A percentile compares a stretch with the other conserved stretches of the same genome.
These are phyloP conservation scores for Russula olivacea DNA, from an alignment of 768 basidiomycete genomes.

Conservation along the genomic window DNA sequence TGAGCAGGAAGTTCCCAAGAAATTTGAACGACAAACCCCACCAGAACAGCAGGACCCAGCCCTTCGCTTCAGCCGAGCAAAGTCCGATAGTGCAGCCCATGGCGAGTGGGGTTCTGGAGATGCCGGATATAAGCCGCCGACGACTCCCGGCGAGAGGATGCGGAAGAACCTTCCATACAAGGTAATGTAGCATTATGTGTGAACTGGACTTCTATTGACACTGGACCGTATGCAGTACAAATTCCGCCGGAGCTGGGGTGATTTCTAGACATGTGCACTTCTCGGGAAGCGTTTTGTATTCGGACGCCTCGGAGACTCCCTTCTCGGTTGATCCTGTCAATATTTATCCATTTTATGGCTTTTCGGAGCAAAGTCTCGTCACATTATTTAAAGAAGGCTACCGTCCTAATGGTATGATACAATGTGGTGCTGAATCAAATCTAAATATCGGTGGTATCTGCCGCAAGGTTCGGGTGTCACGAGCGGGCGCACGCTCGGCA, in stretches of 20 bases:
- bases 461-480: neutral
- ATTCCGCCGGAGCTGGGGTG: constrained; percentile 83
- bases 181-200: constrained; percentile 40
- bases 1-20: constrained; percentile 34
- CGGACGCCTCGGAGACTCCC: neutral
- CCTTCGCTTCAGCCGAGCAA: constrained; percentile 52
- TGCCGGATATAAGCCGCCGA: constrained; percentile 67
- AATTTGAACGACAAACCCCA: constrained; percentile 45
- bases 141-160: constrained; percentile 67
- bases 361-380: neutral
- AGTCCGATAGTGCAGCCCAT: constrained; percentile 45
- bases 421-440: neutral
- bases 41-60: constrained; percentile 67
- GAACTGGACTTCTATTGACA: constrained; percentile 36
- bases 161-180: constrained; percentile 85
- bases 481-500: neutral
- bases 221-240: constrained; percentile 77
- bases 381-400: constrained; percentile 1
- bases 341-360: constrained; percentile 11
- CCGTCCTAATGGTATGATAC: constrained; percentile 7
- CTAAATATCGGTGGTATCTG: neutral
- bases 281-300: too few species aligned
- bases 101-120: constrained; percentile 70
- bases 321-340: neutral
- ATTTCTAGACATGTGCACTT: constrained; percentile 36